Conservation (phyloP, 139 green algal species). For the Tetraselmis striata region DNA sequence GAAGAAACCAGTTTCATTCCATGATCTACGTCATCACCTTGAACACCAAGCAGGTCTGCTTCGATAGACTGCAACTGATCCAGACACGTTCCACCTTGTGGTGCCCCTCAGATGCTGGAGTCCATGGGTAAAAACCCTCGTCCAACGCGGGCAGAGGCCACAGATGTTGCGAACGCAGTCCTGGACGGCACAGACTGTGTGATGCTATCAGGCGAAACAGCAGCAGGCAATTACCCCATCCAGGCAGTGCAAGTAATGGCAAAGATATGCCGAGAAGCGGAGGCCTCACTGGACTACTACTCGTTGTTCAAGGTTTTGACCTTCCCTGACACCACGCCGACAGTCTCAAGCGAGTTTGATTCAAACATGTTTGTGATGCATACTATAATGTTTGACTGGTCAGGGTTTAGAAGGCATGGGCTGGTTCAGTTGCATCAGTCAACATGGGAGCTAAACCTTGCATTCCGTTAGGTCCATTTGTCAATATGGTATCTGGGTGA, state of each 20-base stretch:
- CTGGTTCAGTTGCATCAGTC: no score
- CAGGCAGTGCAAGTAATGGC: conserved; percentile 86
- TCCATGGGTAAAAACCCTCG: conserved; percentile 91
- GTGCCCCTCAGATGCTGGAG: conserved; percentile 95
- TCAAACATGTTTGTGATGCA: no score
- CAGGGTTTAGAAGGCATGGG: no score
- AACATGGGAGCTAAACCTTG: no score
- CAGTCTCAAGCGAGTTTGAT: no score
- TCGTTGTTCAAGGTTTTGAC: conserved; percentile 73
- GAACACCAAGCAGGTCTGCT: no score
- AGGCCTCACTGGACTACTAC: conserved; percentile 90
- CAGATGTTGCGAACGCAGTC: conserved; percentile 94
- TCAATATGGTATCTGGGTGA: no score
- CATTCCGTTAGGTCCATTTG: no score
- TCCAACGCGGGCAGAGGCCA: conserved; percentile 89
- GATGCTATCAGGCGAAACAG: conserved; percentile 96
- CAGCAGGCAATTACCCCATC: conserved; percentile 82
- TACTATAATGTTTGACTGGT: no score
- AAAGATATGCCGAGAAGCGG: conserved; percentile 87
- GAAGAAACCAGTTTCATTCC: conserved; percentile 39
- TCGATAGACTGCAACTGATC: no score
- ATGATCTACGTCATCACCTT: no score
- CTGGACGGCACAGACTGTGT: conserved; percentile 94
- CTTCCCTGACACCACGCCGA: background rate
- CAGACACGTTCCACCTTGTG: no score